Base-by-base conservation (phyloP, 2,329 filamentous ascomycete genomes). In the Colletotrichum sublineola region DNA sequence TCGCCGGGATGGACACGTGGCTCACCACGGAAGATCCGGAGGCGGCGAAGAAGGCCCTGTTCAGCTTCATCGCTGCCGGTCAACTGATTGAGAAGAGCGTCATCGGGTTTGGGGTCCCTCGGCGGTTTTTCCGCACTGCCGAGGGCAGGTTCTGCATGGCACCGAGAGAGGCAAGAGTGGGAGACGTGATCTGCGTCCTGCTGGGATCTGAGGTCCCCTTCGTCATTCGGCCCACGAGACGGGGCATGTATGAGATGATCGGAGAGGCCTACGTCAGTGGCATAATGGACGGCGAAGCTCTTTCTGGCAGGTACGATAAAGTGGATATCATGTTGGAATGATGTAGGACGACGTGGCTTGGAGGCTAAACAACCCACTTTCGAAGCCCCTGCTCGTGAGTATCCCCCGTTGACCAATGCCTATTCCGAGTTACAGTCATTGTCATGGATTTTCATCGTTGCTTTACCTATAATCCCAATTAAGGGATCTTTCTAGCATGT, bases 181-280 rank as follows among this genome's bases (percentile, higher is more conserved):
- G 46, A 4, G 68, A 71, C 29, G 36, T 8, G 0, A 4, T 67
- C 14, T 71, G 68, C 11, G 1, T 67, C 20, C 20, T 71, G 3
- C 46, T 67, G 5, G 63, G 68, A 2, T 60, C 63, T 9, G 63
- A 71, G 40, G 68, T 71, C 38, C 68, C 63, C 3, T 67, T 71
- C 18, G n/a, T 67, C 31, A 53, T 71, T 7, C 44, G 63, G 8
- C 63, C 63, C 15, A 55, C 63, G 20, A 31, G 36, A 20, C 6
- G 40, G 11, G 44, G 68, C 6, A 48, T 50, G 53, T 67, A 67
- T 46, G 52, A 67, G 55, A 11, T 71, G 55, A 57, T 62, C n/a
- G 68, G 68, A 29, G 68, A 67, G 7, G 55, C 46, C 7, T 56
- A 67, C 29, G 63, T 71, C 20, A 66, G 63, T 62, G 68, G 63